phyloP scores from a whole-genome alignment of 306 rosid genomes.

The Styphnolobium japonicum region DNA sequence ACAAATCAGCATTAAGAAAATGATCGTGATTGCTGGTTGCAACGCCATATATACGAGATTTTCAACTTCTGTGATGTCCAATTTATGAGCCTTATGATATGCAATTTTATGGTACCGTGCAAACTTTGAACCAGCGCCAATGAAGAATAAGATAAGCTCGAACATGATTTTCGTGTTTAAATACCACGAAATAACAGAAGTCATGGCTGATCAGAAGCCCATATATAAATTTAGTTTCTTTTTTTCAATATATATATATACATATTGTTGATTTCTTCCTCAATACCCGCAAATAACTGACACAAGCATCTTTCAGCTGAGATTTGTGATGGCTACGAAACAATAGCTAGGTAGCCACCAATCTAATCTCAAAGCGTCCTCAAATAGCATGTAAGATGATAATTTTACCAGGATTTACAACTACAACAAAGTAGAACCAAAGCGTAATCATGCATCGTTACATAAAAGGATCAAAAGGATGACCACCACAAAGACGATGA shows the following conservation, averaged over 20 bases:
- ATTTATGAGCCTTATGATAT: background rate
- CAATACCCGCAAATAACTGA: background rate
- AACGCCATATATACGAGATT: background rate
- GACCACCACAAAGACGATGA: background rate
- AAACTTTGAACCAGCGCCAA: background rate
- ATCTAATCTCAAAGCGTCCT: background rate
- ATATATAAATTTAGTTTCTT: background rate
- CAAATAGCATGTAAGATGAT: background rate
- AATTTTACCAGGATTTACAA: background rate
- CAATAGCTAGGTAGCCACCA: background rate
- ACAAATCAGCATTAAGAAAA: background rate
- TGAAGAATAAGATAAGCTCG: background rate
- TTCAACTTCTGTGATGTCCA: background rate
- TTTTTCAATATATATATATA: background rate
- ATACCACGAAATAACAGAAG: background rate
- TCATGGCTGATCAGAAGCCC: background rate
- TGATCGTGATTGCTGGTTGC: background rate
- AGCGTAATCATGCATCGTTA: background rate
- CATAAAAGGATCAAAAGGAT: background rate
- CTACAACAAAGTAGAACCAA: constrained; percentile 7
- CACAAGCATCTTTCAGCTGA: background rate
- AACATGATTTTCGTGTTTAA: background rate
- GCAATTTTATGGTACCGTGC: background rate
- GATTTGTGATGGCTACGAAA: background rate
- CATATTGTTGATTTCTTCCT: background rate